Evolutionary conservation across 2,329 filamentous ascomycete species (phyloP).

Genomic region (Leptographium radiaticola): DNA sequence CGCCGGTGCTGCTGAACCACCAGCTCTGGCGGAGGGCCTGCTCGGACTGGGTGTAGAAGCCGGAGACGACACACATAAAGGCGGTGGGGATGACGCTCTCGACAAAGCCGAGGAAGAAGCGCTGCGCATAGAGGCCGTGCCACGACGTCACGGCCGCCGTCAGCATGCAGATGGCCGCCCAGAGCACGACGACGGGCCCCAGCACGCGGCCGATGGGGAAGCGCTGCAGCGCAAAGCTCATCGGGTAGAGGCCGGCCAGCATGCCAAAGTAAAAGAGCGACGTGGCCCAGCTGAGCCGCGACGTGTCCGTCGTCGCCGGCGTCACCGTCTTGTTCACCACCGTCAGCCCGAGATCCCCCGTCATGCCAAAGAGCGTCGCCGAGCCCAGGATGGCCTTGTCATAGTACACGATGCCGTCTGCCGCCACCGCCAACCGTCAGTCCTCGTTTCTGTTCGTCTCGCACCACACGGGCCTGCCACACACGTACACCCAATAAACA

Average conservation of each 20-base stretch:
- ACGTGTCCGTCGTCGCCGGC: constrained; percentile 49
- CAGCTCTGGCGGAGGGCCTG: constrained; percentile 51
- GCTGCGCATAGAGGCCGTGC: constrained; percentile 51
- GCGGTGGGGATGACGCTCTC: constrained; percentile 53
- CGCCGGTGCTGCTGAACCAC: constrained; percentile 50
- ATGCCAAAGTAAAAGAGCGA: constrained; percentile 73
- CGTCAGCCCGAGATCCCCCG: constrained; percentile 47
- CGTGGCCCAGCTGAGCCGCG: constrained; percentile 61
- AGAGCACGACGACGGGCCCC: constrained; percentile 48
- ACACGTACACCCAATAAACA: constrained; percentile 32
- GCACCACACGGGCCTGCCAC: neutral
- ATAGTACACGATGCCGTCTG: constrained; percentile 56
- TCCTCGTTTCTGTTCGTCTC: neutral
- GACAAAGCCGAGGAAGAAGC: constrained; percentile 51
- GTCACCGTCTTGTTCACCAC: constrained; percentile 28
- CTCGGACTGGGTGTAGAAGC: constrained; percentile 52
- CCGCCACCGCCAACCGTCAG: neutral
- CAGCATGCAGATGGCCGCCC: constrained; percentile 54
- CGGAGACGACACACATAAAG: constrained; percentile 50
- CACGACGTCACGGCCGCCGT: constrained; percentile 19
- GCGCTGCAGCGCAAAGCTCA: constrained; percentile 57
- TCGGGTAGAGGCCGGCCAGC: constrained; percentile 60
- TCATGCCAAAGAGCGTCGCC: constrained; percentile 63
- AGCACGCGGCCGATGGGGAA: constrained; percentile 54
- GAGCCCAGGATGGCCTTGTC: constrained; percentile 65